These are phyloP conservation scores for Ganoderma boninense DNA, from an alignment of 1,284 basidiomycete species.

Conservation along the genomic window DNA sequence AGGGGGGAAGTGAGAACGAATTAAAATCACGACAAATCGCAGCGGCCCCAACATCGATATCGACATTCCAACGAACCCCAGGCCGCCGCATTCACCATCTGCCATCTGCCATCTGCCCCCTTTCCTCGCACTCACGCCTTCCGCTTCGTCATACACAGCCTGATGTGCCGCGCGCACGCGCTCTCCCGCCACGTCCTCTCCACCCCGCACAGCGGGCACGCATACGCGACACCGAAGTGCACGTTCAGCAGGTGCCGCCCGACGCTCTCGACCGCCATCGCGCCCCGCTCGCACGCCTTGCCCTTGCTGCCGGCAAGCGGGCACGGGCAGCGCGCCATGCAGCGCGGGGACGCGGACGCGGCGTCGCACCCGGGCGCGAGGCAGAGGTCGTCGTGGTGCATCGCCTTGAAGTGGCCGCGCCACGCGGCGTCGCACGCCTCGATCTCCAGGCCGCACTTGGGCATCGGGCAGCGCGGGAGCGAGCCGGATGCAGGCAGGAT, in stretches of 20 bases:
- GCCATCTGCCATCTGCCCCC: no score
- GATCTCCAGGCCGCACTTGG: constrained; percentile 18
- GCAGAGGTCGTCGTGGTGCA: constrained; percentile 27
- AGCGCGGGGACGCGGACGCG: not conserved
- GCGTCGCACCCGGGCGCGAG: constrained; percentile 1
- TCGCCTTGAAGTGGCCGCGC: constrained; percentile 24
- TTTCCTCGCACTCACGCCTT: constrained; percentile 1
- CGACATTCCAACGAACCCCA: no score
- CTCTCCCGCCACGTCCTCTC: constrained; percentile 20
- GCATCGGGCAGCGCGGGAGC: constrained; percentile 21
- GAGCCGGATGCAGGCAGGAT: not conserved
- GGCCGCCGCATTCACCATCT: no score
- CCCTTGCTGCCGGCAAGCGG: constrained; percentile 8
- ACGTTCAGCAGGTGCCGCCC: constrained; percentile 25
- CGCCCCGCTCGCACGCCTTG: not conserved
- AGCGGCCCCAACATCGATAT: no score
- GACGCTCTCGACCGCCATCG: constrained; percentile 25
- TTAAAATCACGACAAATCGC: not conserved
- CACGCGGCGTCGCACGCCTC: constrained; percentile 20
- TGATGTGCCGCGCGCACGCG: constrained; percentile 21
- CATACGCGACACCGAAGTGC: constrained; percentile 18
- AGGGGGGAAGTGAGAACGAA: no score
- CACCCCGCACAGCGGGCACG: constrained; percentile 21
- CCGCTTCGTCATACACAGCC: constrained; percentile 10
- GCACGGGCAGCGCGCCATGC: constrained; percentile 18